Evolutionary conservation across 2,329 filamentous ascomycete genomes (phyloP).

Genomic region (Venturia aucupariae): DNA sequence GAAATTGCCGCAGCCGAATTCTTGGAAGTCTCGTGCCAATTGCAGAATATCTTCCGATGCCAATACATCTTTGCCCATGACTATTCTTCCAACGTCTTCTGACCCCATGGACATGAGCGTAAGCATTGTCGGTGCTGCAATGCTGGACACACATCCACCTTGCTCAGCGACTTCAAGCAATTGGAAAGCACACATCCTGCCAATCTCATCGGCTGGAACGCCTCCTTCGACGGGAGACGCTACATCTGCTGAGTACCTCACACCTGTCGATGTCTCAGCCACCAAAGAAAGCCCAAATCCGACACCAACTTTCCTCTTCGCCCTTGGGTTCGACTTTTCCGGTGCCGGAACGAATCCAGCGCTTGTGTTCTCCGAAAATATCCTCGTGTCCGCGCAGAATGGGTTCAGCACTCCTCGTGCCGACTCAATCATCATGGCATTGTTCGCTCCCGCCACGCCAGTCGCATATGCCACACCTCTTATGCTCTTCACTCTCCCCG

Average conservation of each 20-base stretch:
- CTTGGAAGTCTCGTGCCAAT: slow-evolving; percentile 73
- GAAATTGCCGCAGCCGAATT: slow-evolving; percentile 88
- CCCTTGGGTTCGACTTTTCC: slow-evolving; percentile 51
- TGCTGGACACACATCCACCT: slow-evolving; percentile 70
- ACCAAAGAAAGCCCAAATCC: slow-evolving; percentile 88
- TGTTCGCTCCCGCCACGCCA: slow-evolving; percentile 86
- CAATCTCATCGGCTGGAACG: slow-evolving; percentile 80
- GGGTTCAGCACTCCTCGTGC: slow-evolving; percentile 80
- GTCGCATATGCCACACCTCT: slow-evolving; percentile 89
- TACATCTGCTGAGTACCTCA: slow-evolving; percentile 81
- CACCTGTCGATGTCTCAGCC: slow-evolving; percentile 81
- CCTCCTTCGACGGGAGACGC: slow-evolving; percentile 66
- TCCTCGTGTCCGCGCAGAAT: slow-evolving; percentile 79
- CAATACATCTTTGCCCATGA: slow-evolving; percentile 71
- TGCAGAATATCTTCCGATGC: slow-evolving; percentile 72
- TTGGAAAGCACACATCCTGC: slow-evolving; percentile 79
- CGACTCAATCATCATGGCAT: slow-evolving; percentile 87
- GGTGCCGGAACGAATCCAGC: slow-evolving; percentile 56
- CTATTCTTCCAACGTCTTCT: slow-evolving; percentile 84
- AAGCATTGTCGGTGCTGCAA: slow-evolving; percentile 65
- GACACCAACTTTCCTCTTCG: slow-evolving; percentile 58
- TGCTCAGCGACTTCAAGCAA: slow-evolving; percentile 72
- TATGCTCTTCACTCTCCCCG: slow-evolving; percentile 79
- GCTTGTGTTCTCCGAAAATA: slow-evolving; percentile 61
- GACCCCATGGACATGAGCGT: slow-evolving; percentile 96